These are phyloP conservation scores for Lobosporangium transversale DNA, from an alignment of 192 early-diverging fungal species.

Conservation along the genomic window DNA sequence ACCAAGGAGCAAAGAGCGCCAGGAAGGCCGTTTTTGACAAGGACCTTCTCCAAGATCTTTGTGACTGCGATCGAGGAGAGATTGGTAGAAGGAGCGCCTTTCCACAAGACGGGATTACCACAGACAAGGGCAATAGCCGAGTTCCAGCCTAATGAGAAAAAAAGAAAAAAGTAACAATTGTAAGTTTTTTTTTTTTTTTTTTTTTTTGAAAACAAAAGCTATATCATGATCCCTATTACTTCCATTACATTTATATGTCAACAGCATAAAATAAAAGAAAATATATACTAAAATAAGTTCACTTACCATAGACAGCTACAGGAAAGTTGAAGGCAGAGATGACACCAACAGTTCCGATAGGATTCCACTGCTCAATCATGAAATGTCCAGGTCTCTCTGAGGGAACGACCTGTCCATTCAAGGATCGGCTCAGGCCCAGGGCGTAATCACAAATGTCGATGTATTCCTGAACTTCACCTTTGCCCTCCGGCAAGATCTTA, in stretches of 20 bases:
- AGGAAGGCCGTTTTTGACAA: conserved; percentile 83
- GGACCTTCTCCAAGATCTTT: conserved; percentile 83
- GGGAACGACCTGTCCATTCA: conserved; percentile 87
- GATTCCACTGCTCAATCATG: conserved; percentile 97
- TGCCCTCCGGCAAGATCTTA: conserved; percentile 92
- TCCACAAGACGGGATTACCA: conserved; percentile 94
- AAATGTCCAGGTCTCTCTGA: conserved; percentile 92
- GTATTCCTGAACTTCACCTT: conserved; percentile 97
- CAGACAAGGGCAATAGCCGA: conserved; percentile 86
- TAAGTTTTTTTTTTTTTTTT: too few relatives aligned
- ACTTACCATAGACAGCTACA: conserved; percentile 55
- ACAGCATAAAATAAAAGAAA: background rate
- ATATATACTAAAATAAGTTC: background rate
- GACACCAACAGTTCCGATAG: conserved; percentile 90
- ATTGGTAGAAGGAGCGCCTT: conserved; percentile 80
- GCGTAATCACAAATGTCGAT: conserved; percentile 95
- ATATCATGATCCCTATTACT: background rate
- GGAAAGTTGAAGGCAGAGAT: conserved; percentile 98
- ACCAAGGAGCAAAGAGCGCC: conserved; percentile 86
- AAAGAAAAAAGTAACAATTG: background rate
- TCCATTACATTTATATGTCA: background rate
- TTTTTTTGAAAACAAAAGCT: too few relatives aligned
- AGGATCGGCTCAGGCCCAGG: conserved; percentile 81
- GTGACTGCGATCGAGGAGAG: conserved; percentile 90
- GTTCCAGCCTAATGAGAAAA: conserved; percentile 87